A percentile compares a stretch with the other conserved stretches of the same genome.
phyloP scores from a whole-genome alignment of 2,329 filamentous ascomycete genomes.

The Colletotrichum sp. region DNA sequence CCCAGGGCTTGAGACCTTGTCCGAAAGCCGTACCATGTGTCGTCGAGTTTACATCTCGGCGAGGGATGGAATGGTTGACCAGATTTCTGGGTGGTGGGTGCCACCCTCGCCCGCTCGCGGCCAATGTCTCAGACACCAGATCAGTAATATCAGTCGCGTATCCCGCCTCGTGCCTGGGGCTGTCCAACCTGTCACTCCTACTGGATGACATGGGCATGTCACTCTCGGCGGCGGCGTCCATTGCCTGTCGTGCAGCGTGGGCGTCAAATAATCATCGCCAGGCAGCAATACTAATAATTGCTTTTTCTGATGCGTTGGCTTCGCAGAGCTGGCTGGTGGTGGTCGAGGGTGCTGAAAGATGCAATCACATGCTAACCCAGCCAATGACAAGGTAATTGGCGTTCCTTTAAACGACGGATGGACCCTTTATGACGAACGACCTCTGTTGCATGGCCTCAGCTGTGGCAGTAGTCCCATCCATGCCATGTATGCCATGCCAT shows the following conservation, averaged over 20 bases:
- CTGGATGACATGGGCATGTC: background rate
- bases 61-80: background rate
- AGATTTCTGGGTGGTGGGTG: background rate
- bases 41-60: background rate
- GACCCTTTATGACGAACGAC: background rate
- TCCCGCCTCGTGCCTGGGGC: background rate
- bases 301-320: background rate
- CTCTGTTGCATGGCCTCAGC: background rate
- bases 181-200: background rate
- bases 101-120: background rate
- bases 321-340: background rate
- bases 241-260: background rate
- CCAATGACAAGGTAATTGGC: background rate
- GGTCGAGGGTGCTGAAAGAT: background rate
- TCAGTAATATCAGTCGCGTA: background rate
- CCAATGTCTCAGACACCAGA: background rate
- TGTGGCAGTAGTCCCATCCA: background rate
- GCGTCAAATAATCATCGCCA: background rate
- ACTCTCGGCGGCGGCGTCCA: background rate
- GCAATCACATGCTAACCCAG: background rate
- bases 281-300: background rate
- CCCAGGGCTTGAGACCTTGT: background rate
- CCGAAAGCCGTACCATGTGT: background rate
- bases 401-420: background rate
- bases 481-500: background rate